These are phyloP conservation scores for Psilocybe subaeruginosa DNA, from an alignment of 768 basidiomycete genomes.

Conservation along the genomic window DNA sequence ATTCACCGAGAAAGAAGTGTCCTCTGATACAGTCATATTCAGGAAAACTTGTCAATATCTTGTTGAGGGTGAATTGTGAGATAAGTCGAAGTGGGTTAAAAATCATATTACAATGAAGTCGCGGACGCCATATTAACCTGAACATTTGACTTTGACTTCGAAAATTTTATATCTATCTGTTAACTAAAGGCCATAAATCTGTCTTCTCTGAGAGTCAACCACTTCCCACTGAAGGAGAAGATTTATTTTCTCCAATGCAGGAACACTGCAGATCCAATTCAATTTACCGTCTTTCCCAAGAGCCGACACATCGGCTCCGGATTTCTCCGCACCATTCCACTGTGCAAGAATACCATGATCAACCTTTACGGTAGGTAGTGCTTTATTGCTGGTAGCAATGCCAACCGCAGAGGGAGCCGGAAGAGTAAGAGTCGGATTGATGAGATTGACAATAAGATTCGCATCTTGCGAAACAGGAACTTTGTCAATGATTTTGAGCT, in stretches of 20 bases:
- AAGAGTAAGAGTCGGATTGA: conserved; percentile 27
- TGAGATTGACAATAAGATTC: conserved; percentile 33
- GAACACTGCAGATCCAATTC: conserved; percentile 30
- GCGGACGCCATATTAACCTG: no score
- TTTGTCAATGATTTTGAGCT: conserved; percentile 35
- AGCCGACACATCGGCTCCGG: conserved; percentile 16
- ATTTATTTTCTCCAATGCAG: conserved; percentile 30
- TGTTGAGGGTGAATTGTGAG: no score
- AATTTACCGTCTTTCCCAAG: conserved; percentile 36
- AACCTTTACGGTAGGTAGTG: conserved; percentile 17
- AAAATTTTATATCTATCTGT: no score
- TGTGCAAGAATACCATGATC: conserved; percentile 28
- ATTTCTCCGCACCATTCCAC: conserved; percentile 31
- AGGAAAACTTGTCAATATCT: no score
- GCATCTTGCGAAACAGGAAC: conserved; percentile 37
- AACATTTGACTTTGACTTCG: no score
- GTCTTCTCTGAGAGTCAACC: conserved; percentile 9
- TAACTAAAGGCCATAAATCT: conserved; percentile 6
- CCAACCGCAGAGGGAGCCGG: not conserved
- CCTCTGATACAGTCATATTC: no score
- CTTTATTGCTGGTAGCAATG: no score
- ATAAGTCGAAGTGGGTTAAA: no score
- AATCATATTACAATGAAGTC: no score
- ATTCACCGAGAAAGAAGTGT: no score
- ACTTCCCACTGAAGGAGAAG: conserved; percentile 38